Base-by-base conservation (phyloP, 2,329 filamentous ascomycete genomes). In the Sordariomycetes sp. region DNA sequence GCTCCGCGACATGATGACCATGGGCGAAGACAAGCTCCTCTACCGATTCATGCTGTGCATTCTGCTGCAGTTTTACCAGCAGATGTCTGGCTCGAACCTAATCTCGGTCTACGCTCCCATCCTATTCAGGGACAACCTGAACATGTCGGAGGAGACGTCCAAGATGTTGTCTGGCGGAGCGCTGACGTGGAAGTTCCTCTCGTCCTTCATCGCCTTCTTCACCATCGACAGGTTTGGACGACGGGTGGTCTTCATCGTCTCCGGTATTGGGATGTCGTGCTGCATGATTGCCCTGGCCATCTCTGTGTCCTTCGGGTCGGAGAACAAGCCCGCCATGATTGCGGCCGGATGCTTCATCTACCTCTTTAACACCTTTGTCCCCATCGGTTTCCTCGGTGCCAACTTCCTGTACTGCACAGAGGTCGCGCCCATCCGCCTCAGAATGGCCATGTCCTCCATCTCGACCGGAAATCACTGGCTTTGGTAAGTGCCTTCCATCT, bases 351-450 rank as follows among this genome's bases (percentile, higher is more conserved):
- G 70, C 40, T 75, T 75, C 50, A 62, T 78, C 32, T 78, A 72
- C 50, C 50, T 73, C 30, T 79, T 72, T 57, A 72, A 75, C 51
- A 71, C 68, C 43, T 76, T 77, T 24, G 35, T 40, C 4, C 38
- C 38, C 18, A 40, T 40, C 19, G 38, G 38, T 9, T 40, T 40
- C 35, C 51, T 75, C 0, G 72, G 73, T 2, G 64, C 70, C 21
- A 75, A 73, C 43, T 77, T 75, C 54, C 56, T 77, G 15, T 78
- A 77, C 51, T 72, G 70, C 38, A 67, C 72, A 2, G 72, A 77
- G 45, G 58, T 76, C 14, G 70, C 71, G 1, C 72, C 72, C 1
- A 55, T 68, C 12, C 54, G 63, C 9, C 50, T 72, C 19, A 57
- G 69, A 15, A 66, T 70, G 39, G 62, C 68, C 15, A 74, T 77